Evolutionary conservation across 345 rosid species (phyloP), one percentile per base, ranked within the genome.

Genomic region (Nasturtium officinale): DNA sequence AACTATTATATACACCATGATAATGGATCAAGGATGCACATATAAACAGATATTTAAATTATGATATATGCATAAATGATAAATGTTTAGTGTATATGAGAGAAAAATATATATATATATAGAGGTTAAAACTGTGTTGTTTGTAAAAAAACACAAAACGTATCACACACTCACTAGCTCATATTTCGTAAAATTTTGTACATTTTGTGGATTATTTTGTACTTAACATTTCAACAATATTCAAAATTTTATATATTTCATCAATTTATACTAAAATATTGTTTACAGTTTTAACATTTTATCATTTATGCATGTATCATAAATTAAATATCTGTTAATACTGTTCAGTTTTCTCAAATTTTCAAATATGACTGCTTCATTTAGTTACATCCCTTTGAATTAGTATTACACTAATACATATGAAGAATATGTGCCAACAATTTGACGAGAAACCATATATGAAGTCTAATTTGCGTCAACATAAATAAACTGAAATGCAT

Each of bases 401-500:
- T 20, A 23, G 2, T 11, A 23, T 23, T 23, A 18, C 45, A 18
- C 18, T 35, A 35, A 3, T 9, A 50, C 1, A 46, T 43, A 17
- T 7, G 9, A 15, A 26, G 32, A 56, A 2, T 26, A 2, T 26
- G 28, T 26, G 5, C 28, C 28, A 26, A 26, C 28, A 26, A 26
- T 26, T 26, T 4, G 28, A 2, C 28, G 28, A 26, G 28, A 26
- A 26, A 26, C 2, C 28, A 26, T 26, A 26, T 26, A 26, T 26
- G 28, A 26, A 26, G 28, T 26, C 0, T 2, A 23, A 1, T 38
- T 62, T 54, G n/a, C 4, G 29, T 33, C 51, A 65, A 65, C 59
- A 45, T 56, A 46, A 55, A 67, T 33, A 65, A 7, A 13, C 6
- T 37, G 78, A 56, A 28, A 46, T 57, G 46, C 17, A 75, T 53